These are phyloP conservation scores for Chlorella sp. DNA, from an alignment of 139 green algal species.

Conservation along the genomic window DNA sequence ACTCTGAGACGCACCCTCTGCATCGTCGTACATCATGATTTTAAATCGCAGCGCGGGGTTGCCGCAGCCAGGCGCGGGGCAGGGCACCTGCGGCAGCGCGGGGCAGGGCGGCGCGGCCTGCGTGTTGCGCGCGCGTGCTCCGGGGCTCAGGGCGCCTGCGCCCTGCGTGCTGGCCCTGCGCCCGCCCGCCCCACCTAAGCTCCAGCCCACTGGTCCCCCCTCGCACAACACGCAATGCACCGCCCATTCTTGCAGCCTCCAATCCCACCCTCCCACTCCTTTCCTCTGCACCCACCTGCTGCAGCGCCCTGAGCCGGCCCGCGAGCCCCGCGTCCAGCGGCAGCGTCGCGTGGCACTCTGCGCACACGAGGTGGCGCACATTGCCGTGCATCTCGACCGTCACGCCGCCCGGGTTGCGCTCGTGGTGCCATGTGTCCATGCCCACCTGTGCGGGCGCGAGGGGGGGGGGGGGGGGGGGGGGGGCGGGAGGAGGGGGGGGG, in stretches of 20 bases:
- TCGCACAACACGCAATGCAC: neutral
- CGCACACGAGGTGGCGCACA: conserved; percentile 64
- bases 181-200: too few relatives aligned
- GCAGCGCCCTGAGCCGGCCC: conserved; percentile 38
- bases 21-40: conserved; percentile 94
- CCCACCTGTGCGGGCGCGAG: conserved; percentile 42
- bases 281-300: conserved; percentile 45
- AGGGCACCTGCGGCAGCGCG: too few relatives aligned
- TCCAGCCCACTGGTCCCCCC: neutral
- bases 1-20: too few relatives aligned
- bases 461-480: neutral
- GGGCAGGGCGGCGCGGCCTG: too few relatives aligned
- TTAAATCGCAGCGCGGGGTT: conserved; percentile 40
- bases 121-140: too few relatives aligned
- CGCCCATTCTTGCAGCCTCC: neutral
- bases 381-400: conserved; percentile 94
- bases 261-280: too few relatives aligned
- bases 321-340: conserved; percentile 46
- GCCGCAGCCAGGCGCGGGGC: conserved; percentile 6
- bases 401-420: conserved; percentile 62
- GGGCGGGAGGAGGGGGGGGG: too few relatives aligned
- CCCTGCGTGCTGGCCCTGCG: too few relatives aligned
- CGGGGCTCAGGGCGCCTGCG: too few relatives aligned
- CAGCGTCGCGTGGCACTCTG: conserved; percentile 47
- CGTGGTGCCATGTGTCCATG: conserved; percentile 85